A percentile compares a stretch with the other conserved stretches of the same genome.
phyloP scores from a whole-genome alignment of 495 filamentous ascomycete genomes.

The Terfezia claveryi region DNA sequence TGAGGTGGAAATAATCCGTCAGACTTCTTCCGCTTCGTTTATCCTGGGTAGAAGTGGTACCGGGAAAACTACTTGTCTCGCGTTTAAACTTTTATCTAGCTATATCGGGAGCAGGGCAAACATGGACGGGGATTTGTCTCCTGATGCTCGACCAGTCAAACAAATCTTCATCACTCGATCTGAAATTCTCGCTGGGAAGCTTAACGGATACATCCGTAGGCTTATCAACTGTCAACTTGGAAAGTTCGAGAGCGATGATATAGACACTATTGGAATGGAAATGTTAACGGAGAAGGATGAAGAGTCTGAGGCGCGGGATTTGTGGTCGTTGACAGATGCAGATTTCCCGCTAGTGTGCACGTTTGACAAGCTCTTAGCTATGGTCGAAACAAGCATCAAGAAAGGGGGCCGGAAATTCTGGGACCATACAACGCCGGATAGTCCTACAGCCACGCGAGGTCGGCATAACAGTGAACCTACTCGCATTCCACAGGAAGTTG shows the following conservation, averaged over 20 bases:
- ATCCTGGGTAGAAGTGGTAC: constrained; percentile 28
- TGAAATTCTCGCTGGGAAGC: constrained; percentile 19
- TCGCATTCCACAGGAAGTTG: too few species aligned
- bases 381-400: constrained; percentile 20
- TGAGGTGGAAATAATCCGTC: constrained; percentile 20
- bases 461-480: too few species aligned
- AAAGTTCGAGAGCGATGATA: background rate
- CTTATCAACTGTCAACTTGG: constrained; percentile 16
- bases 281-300: constrained; percentile 4
- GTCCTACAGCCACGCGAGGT: background rate
- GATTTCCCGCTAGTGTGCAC: constrained; percentile 26
- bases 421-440: background rate
- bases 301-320: constrained; percentile 1
- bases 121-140: background rate
- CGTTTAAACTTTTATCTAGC: constrained; percentile 23
- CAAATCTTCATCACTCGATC: constrained; percentile 27
- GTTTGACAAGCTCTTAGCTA: constrained; percentile 20
- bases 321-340: constrained; percentile 15
- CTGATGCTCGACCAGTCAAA: background rate
- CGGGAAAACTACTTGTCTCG: constrained; percentile 26
- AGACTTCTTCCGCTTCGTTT: constrained; percentile 19
- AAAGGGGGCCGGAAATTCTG: background rate
- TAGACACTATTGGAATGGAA: background rate
- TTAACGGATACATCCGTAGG: constrained; percentile 17
- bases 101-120: constrained; percentile 3